Evolutionary conservation across 768 basidiomycete genomes (phyloP).

Genomic region (Tephrocybe sp.): DNA sequence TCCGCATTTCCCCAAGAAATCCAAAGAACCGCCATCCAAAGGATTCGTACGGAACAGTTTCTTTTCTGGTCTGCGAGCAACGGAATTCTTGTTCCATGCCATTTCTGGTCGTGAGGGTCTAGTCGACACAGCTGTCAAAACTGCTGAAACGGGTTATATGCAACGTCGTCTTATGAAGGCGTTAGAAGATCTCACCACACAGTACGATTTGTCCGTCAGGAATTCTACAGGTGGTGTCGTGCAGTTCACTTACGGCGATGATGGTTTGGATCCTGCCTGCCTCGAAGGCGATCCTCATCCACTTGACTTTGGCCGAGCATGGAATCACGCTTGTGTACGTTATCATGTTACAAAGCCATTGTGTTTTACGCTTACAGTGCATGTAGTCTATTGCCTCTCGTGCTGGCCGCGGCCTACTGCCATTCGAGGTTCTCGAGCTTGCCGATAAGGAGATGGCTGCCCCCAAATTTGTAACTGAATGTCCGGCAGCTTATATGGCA

Average conservation of each 20-base stretch:
- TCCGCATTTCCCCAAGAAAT: constrained; percentile 98
- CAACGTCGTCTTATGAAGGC: constrained; percentile 99
- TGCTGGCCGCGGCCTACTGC: constrained; percentile 64
- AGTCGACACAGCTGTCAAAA: constrained; percentile 99
- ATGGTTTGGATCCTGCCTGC: constrained; percentile 94
- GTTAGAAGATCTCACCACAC: constrained; percentile 91
- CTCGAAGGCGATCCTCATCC: constrained; percentile 95
- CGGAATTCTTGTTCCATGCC: constrained; percentile 98
- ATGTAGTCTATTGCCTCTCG: constrained; percentile 62
- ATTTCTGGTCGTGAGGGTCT: constrained; percentile 98
- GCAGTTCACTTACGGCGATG: constrained; percentile 96
- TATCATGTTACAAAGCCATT: neutral
- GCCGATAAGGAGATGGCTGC: constrained; percentile 60
- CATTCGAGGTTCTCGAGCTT: constrained; percentile 81
- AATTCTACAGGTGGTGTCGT: constrained; percentile 95
- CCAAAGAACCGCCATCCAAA: constrained; percentile 92
- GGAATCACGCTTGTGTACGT: constrained; percentile 78
- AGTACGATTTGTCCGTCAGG: constrained; percentile 94
- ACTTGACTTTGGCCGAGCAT: constrained; percentile 83
- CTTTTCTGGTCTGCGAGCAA: constrained; percentile 86
- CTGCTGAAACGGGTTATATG: constrained; percentile 99
- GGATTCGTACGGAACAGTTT: constrained; percentile 99
- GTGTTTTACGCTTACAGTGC: neutral
- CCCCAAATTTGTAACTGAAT: constrained; percentile 62
- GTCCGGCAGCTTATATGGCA: constrained; percentile 66